phyloP scores from a whole-genome alignment of 768 basidiomycete genomes.

The Mycena sanguinolenta region DNA sequence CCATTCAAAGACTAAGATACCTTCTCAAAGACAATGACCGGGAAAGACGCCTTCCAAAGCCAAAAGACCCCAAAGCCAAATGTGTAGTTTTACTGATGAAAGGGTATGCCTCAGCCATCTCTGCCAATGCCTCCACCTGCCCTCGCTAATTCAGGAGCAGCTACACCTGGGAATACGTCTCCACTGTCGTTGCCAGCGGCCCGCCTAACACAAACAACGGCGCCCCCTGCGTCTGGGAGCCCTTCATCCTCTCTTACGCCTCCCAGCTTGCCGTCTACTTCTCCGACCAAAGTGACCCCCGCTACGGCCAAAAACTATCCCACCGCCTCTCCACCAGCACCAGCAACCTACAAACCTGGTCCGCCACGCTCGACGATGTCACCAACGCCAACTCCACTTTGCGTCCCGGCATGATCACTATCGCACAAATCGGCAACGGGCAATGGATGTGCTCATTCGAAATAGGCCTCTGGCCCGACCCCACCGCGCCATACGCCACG shows the following conservation, averaged over 20 bases:
- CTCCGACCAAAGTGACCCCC: constrained; percentile 40
- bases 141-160: constrained; percentile 18
- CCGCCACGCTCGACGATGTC: constrained; percentile 35
- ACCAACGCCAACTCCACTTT: constrained; percentile 25
- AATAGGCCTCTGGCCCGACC: constrained; percentile 28
- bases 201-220: constrained; percentile 35
- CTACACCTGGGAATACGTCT: constrained; percentile 28
- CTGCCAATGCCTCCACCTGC: constrained; percentile 14
- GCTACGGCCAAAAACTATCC: constrained; percentile 37
- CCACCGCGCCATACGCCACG: constrained; percentile 26
- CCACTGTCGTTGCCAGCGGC: constrained; percentile 37
- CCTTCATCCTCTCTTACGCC: constrained; percentile 34
- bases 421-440: constrained; percentile 37
- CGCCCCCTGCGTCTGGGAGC: constrained; percentile 38
- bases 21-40: too few relatives aligned
- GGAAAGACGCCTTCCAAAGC: too few relatives aligned
- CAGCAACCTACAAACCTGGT: constrained; percentile 34
- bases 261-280: constrained; percentile 37
- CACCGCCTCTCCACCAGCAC: constrained; percentile 32
- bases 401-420: constrained; percentile 40
- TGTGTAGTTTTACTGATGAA: too few relatives aligned
- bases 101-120: constrained; percentile 25
- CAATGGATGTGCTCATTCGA: constrained; percentile 39
- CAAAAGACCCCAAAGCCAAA: too few relatives aligned
- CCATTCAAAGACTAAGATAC: too few relatives aligned